A percentile compares a stretch with the other conserved stretches of the same genome.
Conservation (phyloP, 2,329 filamentous ascomycete genomes). For the Trichoderma asperellum region DNA sequence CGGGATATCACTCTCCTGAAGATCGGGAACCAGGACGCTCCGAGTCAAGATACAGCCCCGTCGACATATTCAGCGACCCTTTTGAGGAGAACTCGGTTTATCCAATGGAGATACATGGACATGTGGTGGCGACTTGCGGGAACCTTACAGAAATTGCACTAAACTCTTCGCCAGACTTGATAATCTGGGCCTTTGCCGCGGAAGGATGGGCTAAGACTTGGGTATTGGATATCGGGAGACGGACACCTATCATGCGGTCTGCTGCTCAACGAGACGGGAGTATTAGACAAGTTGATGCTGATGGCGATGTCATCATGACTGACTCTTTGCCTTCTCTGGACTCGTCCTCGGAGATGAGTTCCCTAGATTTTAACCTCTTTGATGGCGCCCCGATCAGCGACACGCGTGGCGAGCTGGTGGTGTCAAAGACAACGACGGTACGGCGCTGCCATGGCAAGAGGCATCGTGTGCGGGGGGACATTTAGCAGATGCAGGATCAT, state of each 20-base stretch:
- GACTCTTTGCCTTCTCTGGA: conserved; percentile 4
- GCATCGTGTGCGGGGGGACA: conserved; percentile 14
- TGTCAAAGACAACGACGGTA: background rate
- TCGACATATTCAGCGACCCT: conserved; percentile 32
- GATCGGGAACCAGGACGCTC: conserved; percentile 20
- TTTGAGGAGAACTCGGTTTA: conserved; percentile 32
- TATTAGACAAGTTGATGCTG: conserved; percentile 39
- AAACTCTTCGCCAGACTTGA: conserved; percentile 40
- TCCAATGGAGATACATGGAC: conserved; percentile 41
- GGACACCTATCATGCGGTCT: conserved; percentile 31
- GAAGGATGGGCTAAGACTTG: conserved; percentile 43
- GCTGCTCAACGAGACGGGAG: conserved; percentile 41
- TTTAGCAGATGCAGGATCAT: conserved; percentile 28
- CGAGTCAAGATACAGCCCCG: conserved; percentile 33
- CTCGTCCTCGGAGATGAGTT: conserved; percentile 3
- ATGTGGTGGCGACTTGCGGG: conserved; percentile 40
- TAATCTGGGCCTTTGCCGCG: conserved; percentile 43
- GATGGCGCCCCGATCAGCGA: conserved; percentile 14
- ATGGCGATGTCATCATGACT: conserved; percentile 41
- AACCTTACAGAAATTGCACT: conserved; percentile 41
- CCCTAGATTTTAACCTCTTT: conserved; percentile 22
- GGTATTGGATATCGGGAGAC: conserved; percentile 37
- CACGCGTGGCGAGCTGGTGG: background rate
- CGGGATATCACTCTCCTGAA: conserved; percentile 12
- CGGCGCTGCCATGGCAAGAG: background rate